Conservation (phyloP, 495 filamentous ascomycete species). For the Neurospora africana region DNA sequence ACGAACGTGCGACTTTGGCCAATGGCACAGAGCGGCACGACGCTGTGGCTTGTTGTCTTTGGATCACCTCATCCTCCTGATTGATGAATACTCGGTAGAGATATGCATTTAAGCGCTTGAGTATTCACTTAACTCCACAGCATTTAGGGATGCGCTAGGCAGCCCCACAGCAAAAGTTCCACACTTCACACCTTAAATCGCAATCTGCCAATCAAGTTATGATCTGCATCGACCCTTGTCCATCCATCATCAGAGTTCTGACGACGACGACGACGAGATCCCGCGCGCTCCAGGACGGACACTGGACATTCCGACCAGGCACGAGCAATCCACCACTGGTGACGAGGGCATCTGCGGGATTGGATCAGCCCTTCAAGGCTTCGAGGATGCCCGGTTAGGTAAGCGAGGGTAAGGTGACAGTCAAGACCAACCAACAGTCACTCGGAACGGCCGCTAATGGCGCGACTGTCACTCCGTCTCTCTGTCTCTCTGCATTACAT, state of each 20-base stretch:
- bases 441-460: not conserved
- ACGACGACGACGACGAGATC: not conserved
- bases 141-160: not conserved
- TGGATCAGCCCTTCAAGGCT: not conserved
- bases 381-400: not conserved
- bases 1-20: not conserved
- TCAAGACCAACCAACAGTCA: not conserved
- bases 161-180: not conserved
- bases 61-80: not conserved
- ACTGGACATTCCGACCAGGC: not conserved
- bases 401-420: not conserved
- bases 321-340: not conserved
- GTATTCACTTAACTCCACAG: not conserved
- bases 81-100: not conserved
- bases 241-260: not conserved
- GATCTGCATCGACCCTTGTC: not conserved
- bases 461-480: not conserved
- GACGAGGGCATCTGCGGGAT: not conserved
- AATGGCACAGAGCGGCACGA: not conserved
- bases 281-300: not conserved
- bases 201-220: not conserved
- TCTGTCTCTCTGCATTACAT: not conserved
- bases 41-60: not conserved
- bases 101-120: not conserved
- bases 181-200: not conserved